A percentile compares a stretch with the other conserved stretches of the same genome.
Evolutionary conservation across 1,284 basidiomycete genomes (phyloP).

Genomic region (Earliella scabrosa): DNA sequence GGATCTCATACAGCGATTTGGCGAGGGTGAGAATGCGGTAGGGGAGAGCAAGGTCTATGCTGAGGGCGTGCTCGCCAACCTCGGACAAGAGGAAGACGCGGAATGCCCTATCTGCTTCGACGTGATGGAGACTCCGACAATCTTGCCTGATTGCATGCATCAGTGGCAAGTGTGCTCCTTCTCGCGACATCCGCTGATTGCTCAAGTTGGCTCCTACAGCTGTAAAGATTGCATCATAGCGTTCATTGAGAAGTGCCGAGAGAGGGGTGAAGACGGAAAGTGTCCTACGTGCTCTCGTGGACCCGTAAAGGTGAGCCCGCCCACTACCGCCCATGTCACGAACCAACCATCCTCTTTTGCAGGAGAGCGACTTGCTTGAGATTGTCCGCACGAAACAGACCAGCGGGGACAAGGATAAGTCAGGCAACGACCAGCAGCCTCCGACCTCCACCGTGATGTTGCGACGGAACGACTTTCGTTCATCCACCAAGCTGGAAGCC

Average conservation of each 20-base stretch:
- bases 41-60: constrained; percentile 56
- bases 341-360: background rate
- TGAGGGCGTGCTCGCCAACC: constrained; percentile 66
- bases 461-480: constrained; percentile 82
- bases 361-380: constrained; percentile 70
- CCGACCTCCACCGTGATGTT: constrained; percentile 56
- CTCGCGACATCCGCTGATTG: background rate
- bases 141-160: constrained; percentile 81
- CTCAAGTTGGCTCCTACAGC: constrained; percentile 38
- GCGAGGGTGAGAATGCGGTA: constrained; percentile 42
- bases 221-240: constrained; percentile 86
- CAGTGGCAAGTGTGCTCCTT: constrained; percentile 55
- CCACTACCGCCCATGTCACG: background rate
- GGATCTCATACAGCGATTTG: constrained; percentile 65
- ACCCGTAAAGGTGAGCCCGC: constrained; percentile 58
- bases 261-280: constrained; percentile 66
- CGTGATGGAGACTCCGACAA: constrained; percentile 68
- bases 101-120: constrained; percentile 89
- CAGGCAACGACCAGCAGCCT: constrained; percentile 36
- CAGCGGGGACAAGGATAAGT: constrained; percentile 35
- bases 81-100: constrained; percentile 48
- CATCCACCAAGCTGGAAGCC: constrained; percentile 88
- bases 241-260: constrained; percentile 66
- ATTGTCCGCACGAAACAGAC: constrained; percentile 48
- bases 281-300: constrained; percentile 74